phyloP scores from a whole-genome alignment of 331 rosid species.

The Quercus phellos region DNA sequence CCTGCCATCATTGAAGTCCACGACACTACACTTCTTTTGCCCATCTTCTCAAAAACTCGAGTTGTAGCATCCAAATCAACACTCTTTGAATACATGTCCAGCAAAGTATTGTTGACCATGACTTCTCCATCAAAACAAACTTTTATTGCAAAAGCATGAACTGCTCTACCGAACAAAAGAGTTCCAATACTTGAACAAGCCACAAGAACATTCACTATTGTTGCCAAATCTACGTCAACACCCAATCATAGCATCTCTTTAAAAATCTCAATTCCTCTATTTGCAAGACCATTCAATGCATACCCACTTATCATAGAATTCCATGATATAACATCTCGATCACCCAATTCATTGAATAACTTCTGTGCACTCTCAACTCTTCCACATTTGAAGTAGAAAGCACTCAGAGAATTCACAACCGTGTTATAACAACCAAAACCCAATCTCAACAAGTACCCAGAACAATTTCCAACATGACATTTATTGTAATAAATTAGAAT shows the following conservation, averaged over 20 bases:
- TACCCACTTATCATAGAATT: conserved; percentile 77
- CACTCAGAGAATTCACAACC: conserved; percentile 51
- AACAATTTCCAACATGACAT: no score
- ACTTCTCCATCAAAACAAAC: conserved; percentile 32
- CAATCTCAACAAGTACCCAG: conserved; percentile 33
- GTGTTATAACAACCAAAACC: conserved; percentile 41
- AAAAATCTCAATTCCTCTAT: conserved; percentile 43
- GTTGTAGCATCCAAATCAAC: conserved; percentile 42
- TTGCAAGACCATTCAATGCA: conserved; percentile 42
- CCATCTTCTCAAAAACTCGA: conserved; percentile 50
- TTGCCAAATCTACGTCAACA: conserved; percentile 62
- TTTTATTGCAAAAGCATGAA: conserved; percentile 54
- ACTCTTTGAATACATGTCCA: conserved; percentile 74
- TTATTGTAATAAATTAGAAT: no score
- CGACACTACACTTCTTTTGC: conserved; percentile 54
- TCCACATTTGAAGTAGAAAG: conserved; percentile 49
- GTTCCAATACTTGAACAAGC: conserved; percentile 54
- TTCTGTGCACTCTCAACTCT: conserved; percentile 54
- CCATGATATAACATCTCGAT: conserved; percentile 71
- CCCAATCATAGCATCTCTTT: conserved; percentile 38
- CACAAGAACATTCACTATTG: conserved; percentile 53
- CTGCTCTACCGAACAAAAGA: conserved; percentile 43
- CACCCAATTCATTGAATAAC: conserved; percentile 62
- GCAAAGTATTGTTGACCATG: conserved; percentile 51
- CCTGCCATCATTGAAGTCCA: conserved; percentile 76